These are phyloP conservation scores for Alternaria burnsii DNA, from an alignment of 2,329 filamentous ascomycete species.

Conservation along the genomic window DNA sequence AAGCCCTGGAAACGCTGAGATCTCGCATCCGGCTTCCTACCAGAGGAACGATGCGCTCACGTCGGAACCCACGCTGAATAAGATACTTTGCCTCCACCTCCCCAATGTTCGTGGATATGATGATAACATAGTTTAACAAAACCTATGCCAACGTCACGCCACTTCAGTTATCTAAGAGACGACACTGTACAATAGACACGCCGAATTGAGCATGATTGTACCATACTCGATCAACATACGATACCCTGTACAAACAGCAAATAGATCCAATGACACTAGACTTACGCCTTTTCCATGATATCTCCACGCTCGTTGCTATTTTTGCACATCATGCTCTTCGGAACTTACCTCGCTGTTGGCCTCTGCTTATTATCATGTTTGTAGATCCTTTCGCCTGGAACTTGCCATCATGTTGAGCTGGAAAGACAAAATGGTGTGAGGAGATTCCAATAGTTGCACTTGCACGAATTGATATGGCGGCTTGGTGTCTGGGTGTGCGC, in stretches of 20 bases:
- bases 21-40: slow-evolving; percentile 16
- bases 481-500: not conserved
- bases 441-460: not conserved
- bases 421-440: not conserved
- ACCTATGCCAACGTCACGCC: not conserved
- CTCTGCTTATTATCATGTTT: not conserved
- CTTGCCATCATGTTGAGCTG: not conserved
- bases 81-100: not conserved
- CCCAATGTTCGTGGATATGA: not conserved
- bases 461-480: not conserved
- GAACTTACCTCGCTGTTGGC: not conserved
- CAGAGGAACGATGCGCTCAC: slow-evolving; percentile 8
- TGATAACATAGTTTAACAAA: not conserved
- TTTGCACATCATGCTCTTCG: not conserved
- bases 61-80: not conserved
- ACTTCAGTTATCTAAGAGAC: not conserved
- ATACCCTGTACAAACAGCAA: slow-evolving; percentile 5
- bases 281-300: not conserved
- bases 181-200: not conserved
- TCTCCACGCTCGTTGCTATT: not conserved
- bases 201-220: not conserved
- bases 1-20: slow-evolving; percentile 13
- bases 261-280: not conserved
- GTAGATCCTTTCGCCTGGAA: not conserved
- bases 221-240: not conserved